These are phyloP conservation scores for Scleromitrula shiraiana DNA, from an alignment of 2,329 filamentous ascomycete genomes.

Conservation along the genomic window DNA sequence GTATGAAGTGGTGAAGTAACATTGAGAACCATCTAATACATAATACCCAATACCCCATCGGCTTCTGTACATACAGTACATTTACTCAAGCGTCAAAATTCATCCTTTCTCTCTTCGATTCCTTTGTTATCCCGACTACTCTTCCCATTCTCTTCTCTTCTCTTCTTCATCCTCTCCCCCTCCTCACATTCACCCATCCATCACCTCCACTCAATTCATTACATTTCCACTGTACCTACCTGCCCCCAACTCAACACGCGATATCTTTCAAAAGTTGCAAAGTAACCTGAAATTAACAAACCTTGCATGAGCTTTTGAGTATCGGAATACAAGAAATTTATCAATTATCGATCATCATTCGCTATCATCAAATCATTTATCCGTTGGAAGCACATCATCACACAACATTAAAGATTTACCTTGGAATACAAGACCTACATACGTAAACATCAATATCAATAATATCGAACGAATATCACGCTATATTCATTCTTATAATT, in stretches of 20 bases:
- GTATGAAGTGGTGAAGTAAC: no score
- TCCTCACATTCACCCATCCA: background rate
- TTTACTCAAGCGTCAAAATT: no score
- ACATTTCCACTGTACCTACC: no score
- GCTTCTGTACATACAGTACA: no score
- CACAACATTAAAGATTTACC: background rate
- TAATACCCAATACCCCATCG: no score
- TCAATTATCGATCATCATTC: background rate
- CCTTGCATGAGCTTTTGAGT: background rate
- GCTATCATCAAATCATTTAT: background rate
- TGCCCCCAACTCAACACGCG: no score
- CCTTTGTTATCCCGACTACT: background rate
- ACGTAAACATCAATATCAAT: no score
- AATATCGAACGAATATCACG: background rate
- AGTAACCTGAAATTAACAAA: background rate
- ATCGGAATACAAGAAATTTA: background rate
- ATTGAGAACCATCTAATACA: no score
- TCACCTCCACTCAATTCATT: background rate
- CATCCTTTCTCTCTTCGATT: background rate
- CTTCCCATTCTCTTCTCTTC: background rate
- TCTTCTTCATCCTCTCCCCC: background rate
- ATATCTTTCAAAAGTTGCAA: background rate
- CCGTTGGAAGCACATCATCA: no score
- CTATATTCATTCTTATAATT: background rate
- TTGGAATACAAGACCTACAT: no score